phyloP scores from a whole-genome alignment of 2,329 filamentous ascomycete species.

The Alternaria triticimaculans region DNA sequence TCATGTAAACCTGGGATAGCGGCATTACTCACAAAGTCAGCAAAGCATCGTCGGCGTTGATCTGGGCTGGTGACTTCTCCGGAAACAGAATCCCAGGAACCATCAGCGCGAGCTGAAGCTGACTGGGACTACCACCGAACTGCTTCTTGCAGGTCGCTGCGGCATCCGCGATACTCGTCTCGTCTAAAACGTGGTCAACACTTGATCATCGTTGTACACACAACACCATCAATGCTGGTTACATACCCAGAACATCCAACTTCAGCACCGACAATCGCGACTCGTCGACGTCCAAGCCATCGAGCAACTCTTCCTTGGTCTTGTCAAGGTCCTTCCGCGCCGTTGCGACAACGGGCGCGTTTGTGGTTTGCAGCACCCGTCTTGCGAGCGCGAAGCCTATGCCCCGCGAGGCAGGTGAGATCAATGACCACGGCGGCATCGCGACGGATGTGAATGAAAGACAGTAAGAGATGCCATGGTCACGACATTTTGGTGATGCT shows the following conservation, averaged over 20 bases:
- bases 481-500: not conserved
- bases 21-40: constrained; percentile 60
- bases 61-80: constrained; percentile 72
- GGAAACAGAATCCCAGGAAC: constrained; percentile 75
- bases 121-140: constrained; percentile 57
- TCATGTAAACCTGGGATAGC: not conserved
- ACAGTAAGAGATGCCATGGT: constrained; percentile 11
- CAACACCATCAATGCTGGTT: not conserved
- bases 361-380: constrained; percentile 63
- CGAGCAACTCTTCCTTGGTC: constrained; percentile 58
- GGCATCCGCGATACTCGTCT: constrained; percentile 64
- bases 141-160: constrained; percentile 62
- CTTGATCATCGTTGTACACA: not conserved
- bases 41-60: constrained; percentile 67
- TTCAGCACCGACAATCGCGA: constrained; percentile 59
- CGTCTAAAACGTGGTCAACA: constrained; percentile 55
- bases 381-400: constrained; percentile 68
- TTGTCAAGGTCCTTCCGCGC: constrained; percentile 61
- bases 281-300: constrained; percentile 56
- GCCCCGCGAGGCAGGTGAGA: constrained; percentile 67
- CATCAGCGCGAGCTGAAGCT: constrained; percentile 72
- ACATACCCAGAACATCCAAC: constrained; percentile 64
- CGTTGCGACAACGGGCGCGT: constrained; percentile 66
- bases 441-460: not conserved
- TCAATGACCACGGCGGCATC: constrained; percentile 58